A percentile compares a stretch with the other conserved stretches of the same genome.
Evolutionary conservation across 495 filamentous ascomycete genomes (phyloP).

Genomic region (Aspergillus steynii): DNA sequence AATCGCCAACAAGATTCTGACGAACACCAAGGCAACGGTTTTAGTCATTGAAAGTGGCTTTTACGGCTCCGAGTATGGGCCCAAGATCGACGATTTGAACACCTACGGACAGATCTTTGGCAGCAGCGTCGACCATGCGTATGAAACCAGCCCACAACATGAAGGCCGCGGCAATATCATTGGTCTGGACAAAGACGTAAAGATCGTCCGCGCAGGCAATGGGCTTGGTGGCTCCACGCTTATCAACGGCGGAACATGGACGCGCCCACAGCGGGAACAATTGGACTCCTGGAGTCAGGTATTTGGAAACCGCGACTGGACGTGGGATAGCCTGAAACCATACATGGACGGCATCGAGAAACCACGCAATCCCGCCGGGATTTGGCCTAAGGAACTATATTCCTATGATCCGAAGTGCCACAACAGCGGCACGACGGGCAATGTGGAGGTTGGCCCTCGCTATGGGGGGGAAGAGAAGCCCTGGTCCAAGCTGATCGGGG

Average conservation of each 20-base stretch:
- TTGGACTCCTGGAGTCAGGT: conserved; percentile 54
- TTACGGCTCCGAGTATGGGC: conserved; percentile 28
- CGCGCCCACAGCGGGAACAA: conserved; percentile 42
- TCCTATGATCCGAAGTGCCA: conserved; percentile 26
- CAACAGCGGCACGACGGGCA: conserved; percentile 20
- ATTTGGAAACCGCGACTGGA: conserved; percentile 50
- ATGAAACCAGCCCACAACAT: conserved; percentile 12
- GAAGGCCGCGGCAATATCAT: no score
- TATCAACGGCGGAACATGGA: conserved; percentile 54
- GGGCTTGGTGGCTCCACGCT: conserved; percentile 55
- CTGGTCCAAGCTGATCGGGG: conserved; percentile 22
- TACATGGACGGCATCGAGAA: conserved; percentile 36
- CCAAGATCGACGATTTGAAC: conserved; percentile 36
- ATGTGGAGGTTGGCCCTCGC: conserved; percentile 26
- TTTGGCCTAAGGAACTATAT: conserved; percentile 24
- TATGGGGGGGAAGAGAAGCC: conserved; percentile 15
- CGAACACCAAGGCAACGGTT: conserved; percentile 47
- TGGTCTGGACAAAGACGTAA: conserved; percentile 12
- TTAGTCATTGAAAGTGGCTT: conserved; percentile 54
- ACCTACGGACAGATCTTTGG: conserved; percentile 37
- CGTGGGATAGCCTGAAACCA: conserved; percentile 47
- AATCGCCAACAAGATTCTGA: conserved; percentile 42
- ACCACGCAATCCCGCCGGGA: conserved; percentile 16
- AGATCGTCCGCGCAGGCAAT: conserved; percentile 25
- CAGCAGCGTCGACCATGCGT: conserved; percentile 23